These are phyloP conservation scores for Mycena vitilis DNA, from an alignment of 768 basidiomycete genomes.

Conservation along the genomic window DNA sequence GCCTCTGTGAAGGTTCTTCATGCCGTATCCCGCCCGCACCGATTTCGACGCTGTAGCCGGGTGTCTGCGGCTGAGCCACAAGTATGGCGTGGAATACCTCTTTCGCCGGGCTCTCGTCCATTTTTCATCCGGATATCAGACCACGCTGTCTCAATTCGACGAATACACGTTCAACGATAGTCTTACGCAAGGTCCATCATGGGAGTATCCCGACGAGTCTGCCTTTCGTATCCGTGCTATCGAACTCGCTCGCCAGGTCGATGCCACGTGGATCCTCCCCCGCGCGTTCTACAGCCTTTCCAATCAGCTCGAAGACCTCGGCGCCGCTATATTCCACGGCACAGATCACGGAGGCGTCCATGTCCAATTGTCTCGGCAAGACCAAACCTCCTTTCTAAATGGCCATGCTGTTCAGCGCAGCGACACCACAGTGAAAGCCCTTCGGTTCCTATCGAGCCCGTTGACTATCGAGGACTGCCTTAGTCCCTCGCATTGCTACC, in stretches of 20 bases:
- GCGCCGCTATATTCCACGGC: conserved; percentile 12
- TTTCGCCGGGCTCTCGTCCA: conserved; percentile 8
- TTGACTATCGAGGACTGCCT: not conserved
- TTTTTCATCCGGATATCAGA: not conserved
- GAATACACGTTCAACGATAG: not conserved
- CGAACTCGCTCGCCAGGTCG: conserved; percentile 26
- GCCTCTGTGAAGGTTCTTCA: not conserved
- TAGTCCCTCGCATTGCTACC: too few relatives aligned
- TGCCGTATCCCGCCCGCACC: not conserved
- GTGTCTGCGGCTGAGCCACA: not conserved
- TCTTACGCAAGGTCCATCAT: not conserved
- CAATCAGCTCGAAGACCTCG: not conserved
- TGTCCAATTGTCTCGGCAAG: not conserved
- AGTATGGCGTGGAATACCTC: conserved; percentile 5
- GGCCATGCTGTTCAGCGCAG: not conserved
- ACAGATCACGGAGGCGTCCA: not conserved
- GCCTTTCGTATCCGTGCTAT: conserved; percentile 5
- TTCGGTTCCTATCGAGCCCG: not conserved
- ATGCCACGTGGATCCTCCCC: conserved; percentile 29
- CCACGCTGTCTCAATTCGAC: not conserved
- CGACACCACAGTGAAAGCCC: not conserved
- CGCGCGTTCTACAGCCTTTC: conserved; percentile 12
- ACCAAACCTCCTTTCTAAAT: not conserved
- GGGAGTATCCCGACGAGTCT: not conserved
- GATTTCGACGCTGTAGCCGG: not conserved